A percentile compares a stretch with the other conserved stretches of the same genome.
phyloP scores from a whole-genome alignment of 1,284 basidiomycete species.

The Ceratobasidium sp. region DNA sequence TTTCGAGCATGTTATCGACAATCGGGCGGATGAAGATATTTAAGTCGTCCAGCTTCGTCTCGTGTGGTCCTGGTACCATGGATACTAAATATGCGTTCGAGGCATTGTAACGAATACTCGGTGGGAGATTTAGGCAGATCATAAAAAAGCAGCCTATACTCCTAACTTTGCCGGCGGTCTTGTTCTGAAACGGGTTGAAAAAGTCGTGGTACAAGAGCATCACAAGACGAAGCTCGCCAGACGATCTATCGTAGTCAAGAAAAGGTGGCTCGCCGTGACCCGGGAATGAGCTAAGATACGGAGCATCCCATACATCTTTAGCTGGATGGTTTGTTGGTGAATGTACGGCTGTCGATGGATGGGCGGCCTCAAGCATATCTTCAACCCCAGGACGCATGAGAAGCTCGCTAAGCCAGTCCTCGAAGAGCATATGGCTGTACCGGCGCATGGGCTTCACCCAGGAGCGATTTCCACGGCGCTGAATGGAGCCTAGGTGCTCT shows the following conservation, averaged over 20 bases:
- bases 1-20: conserved; percentile 2
- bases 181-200: conserved; percentile 51
- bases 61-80: conserved; percentile 55
- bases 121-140: conserved; percentile 57
- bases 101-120: conserved; percentile 52
- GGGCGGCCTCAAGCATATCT: conserved; percentile 2
- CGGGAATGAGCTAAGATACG: conserved; percentile 50
- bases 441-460: neutral
- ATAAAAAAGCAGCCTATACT: conserved; percentile 56
- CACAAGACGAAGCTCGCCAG: conserved; percentile 50
- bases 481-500: neutral
- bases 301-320: conserved; percentile 53
- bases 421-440: conserved; percentile 21
- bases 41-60: too few species aligned
- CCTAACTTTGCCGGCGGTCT: conserved; percentile 52
- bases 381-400: conserved; percentile 27
- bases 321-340: neutral
- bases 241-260: conserved; percentile 4
- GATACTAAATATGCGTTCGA: conserved; percentile 58
- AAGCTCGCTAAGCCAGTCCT: conserved; percentile 10
- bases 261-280: conserved; percentile 49
- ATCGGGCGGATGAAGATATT: neutral
- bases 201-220: conserved; percentile 56
- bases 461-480: neutral
- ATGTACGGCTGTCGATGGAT: too few species aligned